These are phyloP conservation scores for Aotearoamyces nothofagi DNA, from an alignment of 2,329 filamentous ascomycete genomes.

Conservation along the genomic window DNA sequence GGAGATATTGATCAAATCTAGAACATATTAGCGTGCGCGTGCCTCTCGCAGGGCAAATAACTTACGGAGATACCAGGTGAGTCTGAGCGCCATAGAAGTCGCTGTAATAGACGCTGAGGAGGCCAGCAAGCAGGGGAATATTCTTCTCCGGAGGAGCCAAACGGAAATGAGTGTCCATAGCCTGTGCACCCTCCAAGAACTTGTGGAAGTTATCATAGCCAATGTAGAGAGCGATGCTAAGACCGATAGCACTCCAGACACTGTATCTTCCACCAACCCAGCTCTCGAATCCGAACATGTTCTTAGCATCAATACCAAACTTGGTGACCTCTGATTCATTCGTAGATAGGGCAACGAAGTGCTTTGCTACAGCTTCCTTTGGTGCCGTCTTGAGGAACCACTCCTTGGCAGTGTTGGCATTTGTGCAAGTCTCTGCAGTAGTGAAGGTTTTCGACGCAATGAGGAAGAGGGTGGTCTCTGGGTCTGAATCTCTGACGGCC, in stretches of 20 bases:
- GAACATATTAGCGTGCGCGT: slow-evolving; percentile 35
- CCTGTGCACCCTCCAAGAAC: slow-evolving; percentile 86
- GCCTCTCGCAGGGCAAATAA: slow-evolving; percentile 11
- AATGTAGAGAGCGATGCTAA: slow-evolving; percentile 88
- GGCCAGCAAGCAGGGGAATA: slow-evolving; percentile 81
- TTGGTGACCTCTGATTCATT: slow-evolving; percentile 93
- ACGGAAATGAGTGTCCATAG: slow-evolving; percentile 98
- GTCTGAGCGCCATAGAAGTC: slow-evolving; percentile 98
- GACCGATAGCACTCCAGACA: slow-evolving; percentile 95
- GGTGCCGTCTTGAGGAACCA: slow-evolving; percentile 83
- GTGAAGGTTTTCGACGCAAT: slow-evolving; percentile 99
- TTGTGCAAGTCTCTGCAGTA: slow-evolving; percentile 91
- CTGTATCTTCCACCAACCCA: slow-evolving; percentile 98
- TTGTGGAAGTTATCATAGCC: slow-evolving; percentile 96
- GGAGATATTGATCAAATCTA: slow-evolving; percentile 95
- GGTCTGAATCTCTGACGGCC: slow-evolving; percentile 74
- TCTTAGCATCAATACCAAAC: slow-evolving; percentile 96
- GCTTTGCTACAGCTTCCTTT: slow-evolving; percentile 86
- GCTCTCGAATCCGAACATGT: slow-evolving; percentile 99
- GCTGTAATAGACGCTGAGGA: slow-evolving; percentile 96
- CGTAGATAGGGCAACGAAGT: slow-evolving; percentile 96
- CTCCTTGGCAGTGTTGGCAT: slow-evolving; percentile 89
- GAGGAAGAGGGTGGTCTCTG: slow-evolving; percentile 97
- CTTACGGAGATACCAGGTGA: slow-evolving; percentile 86
- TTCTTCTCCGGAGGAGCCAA: slow-evolving; percentile 84